Conservation (phyloP, 1,139 yeast genomes). For the Pichia sp. region DNA sequence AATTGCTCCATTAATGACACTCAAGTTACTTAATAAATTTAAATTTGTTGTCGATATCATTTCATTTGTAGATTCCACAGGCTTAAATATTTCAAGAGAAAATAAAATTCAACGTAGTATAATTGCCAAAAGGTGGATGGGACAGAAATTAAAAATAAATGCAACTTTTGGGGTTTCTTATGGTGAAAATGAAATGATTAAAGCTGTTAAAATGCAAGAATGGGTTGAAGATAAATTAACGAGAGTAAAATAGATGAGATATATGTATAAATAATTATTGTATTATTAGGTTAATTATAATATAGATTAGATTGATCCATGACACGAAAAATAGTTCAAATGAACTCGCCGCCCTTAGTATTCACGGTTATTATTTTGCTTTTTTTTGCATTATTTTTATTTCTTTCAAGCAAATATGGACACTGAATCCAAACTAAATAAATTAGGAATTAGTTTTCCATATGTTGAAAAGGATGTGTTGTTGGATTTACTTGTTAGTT, state of each 20-base stretch:
- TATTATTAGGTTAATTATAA: no score
- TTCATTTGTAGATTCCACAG: conserved; percentile 64
- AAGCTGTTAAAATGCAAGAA: conserved; percentile 19
- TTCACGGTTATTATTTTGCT: neutral
- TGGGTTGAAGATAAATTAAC: conserved; percentile 14
- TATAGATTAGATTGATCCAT: no score
- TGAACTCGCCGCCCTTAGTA: neutral
- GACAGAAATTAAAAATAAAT: conserved; percentile 36
- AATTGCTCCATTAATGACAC: conserved; percentile 75
- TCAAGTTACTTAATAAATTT: conserved; percentile 72
- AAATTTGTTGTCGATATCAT: conserved; percentile 82
- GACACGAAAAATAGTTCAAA: no score
- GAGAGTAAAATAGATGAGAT: neutral
- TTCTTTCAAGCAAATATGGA: conserved; percentile 15
- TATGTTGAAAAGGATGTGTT: conserved; percentile 29
- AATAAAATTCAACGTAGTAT: conserved; percentile 74
- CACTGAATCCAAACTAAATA: conserved; percentile 28
- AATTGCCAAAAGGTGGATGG: conserved; percentile 51
- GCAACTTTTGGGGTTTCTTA: conserved; percentile 48
- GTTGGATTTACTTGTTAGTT: conserved; percentile 34
- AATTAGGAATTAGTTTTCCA: conserved; percentile 28
- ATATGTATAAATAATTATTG: no score
- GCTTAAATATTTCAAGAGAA: conserved; percentile 61
- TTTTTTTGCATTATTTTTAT: neutral
- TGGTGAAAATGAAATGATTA: conserved; percentile 54